A percentile compares a stretch with the other conserved stretches of the same genome.
These are phyloP conservation scores for Ganoderma leucocontextum DNA, from an alignment of 1,284 basidiomycete genomes.

Conservation along the genomic window DNA sequence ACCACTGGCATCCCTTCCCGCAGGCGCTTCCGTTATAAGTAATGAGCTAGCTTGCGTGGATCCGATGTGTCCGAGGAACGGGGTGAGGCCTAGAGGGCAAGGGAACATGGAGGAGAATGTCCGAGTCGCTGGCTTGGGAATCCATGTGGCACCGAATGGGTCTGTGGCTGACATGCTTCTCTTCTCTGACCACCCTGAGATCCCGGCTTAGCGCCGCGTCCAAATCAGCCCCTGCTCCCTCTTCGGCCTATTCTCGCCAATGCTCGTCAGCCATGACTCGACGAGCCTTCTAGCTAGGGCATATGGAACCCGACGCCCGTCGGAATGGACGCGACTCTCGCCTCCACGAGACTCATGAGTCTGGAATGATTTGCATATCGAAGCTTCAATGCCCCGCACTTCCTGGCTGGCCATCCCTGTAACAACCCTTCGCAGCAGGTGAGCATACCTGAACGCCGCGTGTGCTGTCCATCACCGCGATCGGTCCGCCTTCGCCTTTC, in stretches of 20 bases:
- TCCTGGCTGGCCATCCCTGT: slow-evolving; percentile 3
- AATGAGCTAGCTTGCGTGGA: too few relatives aligned
- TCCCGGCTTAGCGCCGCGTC: background rate
- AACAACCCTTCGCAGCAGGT: background rate
- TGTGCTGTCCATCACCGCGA: slow-evolving; percentile 5
- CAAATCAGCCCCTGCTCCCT: background rate
- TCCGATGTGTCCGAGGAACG: too few relatives aligned
- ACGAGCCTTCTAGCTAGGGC: background rate
- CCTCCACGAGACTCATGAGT: background rate
- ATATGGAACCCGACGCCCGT: background rate
- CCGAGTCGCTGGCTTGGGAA: background rate
- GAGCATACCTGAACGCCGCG: background rate
- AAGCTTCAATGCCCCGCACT: background rate
- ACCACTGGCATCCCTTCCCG: too few relatives aligned
- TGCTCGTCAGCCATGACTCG: background rate
- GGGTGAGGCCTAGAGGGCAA: too few relatives aligned
- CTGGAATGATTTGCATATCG: background rate
- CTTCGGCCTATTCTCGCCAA: slow-evolving; percentile 5
- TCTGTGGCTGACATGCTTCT: slow-evolving; percentile 2
- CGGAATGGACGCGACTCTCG: background rate
- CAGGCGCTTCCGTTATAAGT: too few relatives aligned
- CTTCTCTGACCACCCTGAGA: background rate
- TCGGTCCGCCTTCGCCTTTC: slow-evolving; percentile 4
- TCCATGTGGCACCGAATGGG: background rate
- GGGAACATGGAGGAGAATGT: too few relatives aligned